phyloP scores from a whole-genome alignment of 768 basidiomycete species.

The Paxillus involutus region DNA sequence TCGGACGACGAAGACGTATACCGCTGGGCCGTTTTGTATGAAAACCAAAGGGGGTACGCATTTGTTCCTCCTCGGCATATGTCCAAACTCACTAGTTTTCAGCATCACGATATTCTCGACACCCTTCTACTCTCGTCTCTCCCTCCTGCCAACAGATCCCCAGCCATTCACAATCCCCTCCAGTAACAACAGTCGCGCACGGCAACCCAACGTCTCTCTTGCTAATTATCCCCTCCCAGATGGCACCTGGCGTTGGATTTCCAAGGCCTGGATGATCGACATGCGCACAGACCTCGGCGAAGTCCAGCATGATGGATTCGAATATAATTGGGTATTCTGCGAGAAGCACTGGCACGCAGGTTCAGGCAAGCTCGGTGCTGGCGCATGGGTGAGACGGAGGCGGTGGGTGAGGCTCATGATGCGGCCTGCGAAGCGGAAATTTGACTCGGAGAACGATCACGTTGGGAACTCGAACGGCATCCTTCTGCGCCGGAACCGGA shows the following conservation, averaged over 20 bases:
- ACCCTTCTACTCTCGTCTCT: slow-evolving; percentile 67
- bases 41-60: slow-evolving; percentile 78
- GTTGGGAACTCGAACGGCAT: background rate
- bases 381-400: slow-evolving; percentile 75
- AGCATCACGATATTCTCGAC: slow-evolving; percentile 67
- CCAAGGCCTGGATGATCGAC: slow-evolving; percentile 82
- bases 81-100: slow-evolving; percentile 26
- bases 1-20: slow-evolving; percentile 51
- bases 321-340: slow-evolving; percentile 82
- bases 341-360: slow-evolving; percentile 62
- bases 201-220: slow-evolving; percentile 58
- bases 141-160: slow-evolving; percentile 72
- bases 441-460: slow-evolving; percentile 1
- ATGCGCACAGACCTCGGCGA: slow-evolving; percentile 77
- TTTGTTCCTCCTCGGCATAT: background rate
- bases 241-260: slow-evolving; percentile 81
- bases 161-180: slow-evolving; percentile 68
- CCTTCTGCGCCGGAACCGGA: slow-evolving; percentile 14
- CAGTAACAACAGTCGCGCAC: slow-evolving; percentile 35
- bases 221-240: slow-evolving; percentile 73
- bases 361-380: slow-evolving; percentile 57
- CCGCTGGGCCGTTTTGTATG: slow-evolving; percentile 77
- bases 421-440: slow-evolving; percentile 46
- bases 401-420: slow-evolving; percentile 88
- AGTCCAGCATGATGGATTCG: slow-evolving; percentile 81